Base-by-base conservation (phyloP, 2,329 filamentous ascomycete species). In the Emmonsiellopsis sp. region DNA sequence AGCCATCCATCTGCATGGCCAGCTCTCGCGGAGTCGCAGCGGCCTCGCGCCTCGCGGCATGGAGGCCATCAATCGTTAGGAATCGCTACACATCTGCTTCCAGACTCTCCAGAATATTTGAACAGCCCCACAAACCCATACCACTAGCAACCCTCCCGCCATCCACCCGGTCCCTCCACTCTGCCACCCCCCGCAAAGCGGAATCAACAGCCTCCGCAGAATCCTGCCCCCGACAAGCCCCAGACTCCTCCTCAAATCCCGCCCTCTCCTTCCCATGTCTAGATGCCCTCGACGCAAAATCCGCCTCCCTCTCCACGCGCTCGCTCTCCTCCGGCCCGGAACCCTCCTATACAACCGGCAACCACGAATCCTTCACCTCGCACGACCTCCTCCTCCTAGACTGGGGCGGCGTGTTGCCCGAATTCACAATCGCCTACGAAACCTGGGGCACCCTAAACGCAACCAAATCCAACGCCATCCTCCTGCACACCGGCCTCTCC, bases 401-500 rank as follows among this genome's bases (percentile, higher is more conserved):
- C 72, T 97, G 94, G 88, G 93, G 93, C 56, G 93, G 93, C 51
- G 81, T 91, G n/a, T 73, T 98, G 37, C 87, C 86, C 13, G 84
- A 90, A 61, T 97, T 95, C 65, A 82, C 90, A 61, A 82, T 97
- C 55, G 92, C 92, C 32, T 96, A 95, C 69, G 92, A 97, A 71
- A 86, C 88, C 0, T 97, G 92, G 92, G 92, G 92, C 2, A 74
- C 74, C 36, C 74, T 95, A 67, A 95, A 95, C 65, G 72, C 77
- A 14, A 84, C 90, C 70, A 86, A 81, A 69, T 88, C 83, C 65
- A 98, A 98, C 68, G 90, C 85, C 3, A 93, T 98, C 57, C 78
- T 98, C 7, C 74, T 98, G 2, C 90, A 97, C 68, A 98, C 93
- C 0, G 93, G 93, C 7, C 78, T 98, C 5, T 96, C 91, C 0